Percentiles rank a stretch among this genome's conserved stretches.
Evolutionary conservation across 768 basidiomycete species (phyloP).

Genomic region (Russula sp.): DNA sequence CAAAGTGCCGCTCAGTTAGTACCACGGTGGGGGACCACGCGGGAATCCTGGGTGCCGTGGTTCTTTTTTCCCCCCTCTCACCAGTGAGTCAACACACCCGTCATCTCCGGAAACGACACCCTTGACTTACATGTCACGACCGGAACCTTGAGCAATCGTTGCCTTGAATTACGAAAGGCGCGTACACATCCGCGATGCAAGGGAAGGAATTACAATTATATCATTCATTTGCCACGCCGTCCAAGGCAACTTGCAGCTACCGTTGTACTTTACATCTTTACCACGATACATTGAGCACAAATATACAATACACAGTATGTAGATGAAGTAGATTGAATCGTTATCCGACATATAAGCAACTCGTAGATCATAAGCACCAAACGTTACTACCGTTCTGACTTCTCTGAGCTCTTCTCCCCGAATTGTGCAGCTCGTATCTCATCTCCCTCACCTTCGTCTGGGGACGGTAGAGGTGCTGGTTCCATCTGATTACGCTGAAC

Average conservation of each 20-base stretch:
- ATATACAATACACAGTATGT: neutral
- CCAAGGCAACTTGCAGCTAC: too few relatives aligned
- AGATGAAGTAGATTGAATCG: neutral
- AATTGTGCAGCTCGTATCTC: neutral
- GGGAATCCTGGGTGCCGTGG: neutral
- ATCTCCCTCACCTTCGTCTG: conserved; percentile 8
- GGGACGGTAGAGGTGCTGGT: neutral
- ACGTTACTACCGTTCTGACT: neutral
- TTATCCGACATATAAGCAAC: neutral
- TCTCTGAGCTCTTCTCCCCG: neutral
- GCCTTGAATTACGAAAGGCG: too few relatives aligned
- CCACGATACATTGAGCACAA: neutral
- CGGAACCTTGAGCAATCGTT: too few relatives aligned
- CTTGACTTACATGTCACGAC: too few relatives aligned
- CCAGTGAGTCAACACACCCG: too few relatives aligned
- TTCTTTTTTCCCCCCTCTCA: neutral
- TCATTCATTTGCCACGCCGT: too few relatives aligned
- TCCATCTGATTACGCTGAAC: neutral
- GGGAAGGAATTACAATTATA: too few relatives aligned
- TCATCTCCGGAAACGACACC: too few relatives aligned
- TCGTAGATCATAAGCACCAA: neutral
- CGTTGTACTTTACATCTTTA: neutral
- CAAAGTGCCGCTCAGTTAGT: conserved; percentile 1
- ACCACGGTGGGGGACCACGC: conserved; percentile 4
- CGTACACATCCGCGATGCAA: too few relatives aligned